Evolutionary conservation across 805 yeast genomes (phyloP), one percentile per base, ranked within the genome.

Genomic region (Candida silvicultrix): DNA sequence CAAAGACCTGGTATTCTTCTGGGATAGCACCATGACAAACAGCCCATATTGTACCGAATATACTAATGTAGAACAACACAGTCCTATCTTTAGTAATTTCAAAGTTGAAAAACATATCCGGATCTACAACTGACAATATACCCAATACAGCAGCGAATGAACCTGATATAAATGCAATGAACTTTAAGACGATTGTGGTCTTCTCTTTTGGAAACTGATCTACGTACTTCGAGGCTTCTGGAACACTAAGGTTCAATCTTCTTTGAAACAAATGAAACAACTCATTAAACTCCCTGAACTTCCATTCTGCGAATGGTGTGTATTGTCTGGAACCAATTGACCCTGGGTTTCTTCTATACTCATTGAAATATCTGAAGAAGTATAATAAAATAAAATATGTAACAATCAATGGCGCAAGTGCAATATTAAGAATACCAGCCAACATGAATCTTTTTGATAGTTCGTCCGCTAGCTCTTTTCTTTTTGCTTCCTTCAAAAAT

Each of bases 241-340:
- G 85, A 28, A 80, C 76, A 43, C 97, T 87, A 49, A 87, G 66
- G 41, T 81, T 86, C 37, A 94, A 66, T 42, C 99, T 71, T 54
- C 83, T 81, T 46, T 81, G 80, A 65, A 94, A 94, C 23, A 92
- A 73, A 64, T 94, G 99, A 39, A 88, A 88, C 9, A 94, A 71
- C 60, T 94, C 99, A 64, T 94, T 94, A 60, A 85, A 88, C 58
- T 94, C 99, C 46, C 99, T 71, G 57, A 94, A 76, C 60, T 84
- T 88, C 98, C 98, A 94, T 57, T 86, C 90, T 0, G 98, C 97
- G 65, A 78, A 79, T 0, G 97, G 97, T 0, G 98, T 88, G 60
- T 89, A 94, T 55, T 89, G 95, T 41, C 99, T 71, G 2, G 89
- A 74, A 6, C 89, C 84, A 45, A 94, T 72, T 11, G 89, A 71